These are phyloP conservation scores for Phylloporus arenicola DNA, from an alignment of 768 basidiomycete species.

Conservation along the genomic window DNA sequence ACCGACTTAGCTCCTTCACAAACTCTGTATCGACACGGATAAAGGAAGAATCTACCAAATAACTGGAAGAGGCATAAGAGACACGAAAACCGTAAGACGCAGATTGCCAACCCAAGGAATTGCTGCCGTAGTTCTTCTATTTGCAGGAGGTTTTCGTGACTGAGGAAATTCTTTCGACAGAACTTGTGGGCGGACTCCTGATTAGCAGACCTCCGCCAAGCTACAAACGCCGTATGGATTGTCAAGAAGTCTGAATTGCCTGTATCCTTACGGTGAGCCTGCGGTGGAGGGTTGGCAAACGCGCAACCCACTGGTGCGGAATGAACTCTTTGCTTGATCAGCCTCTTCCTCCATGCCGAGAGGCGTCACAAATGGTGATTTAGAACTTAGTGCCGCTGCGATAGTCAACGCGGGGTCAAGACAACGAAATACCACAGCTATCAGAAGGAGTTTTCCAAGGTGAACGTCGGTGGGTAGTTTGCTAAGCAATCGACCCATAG, in stretches of 20 bases:
- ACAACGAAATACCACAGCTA: conserved; percentile 80
- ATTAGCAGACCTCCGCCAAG: conserved; percentile 75
- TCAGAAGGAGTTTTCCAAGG: conserved; percentile 87
- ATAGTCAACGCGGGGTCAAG: conserved; percentile 96
- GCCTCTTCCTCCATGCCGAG: conserved; percentile 86
- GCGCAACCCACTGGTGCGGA: conserved; percentile 58
- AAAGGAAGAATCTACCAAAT: conserved; percentile 85
- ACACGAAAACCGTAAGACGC: conserved; percentile 1
- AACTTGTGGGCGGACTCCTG: conserved; percentile 61
- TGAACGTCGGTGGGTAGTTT: conserved; percentile 95
- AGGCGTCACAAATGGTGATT: conserved; percentile 88
- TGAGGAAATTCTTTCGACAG: conserved; percentile 75
- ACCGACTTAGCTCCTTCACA: conserved; percentile 68
- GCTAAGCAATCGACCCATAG: conserved; percentile 86
- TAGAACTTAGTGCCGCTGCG: conserved; percentile 86
- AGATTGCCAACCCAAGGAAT: conserved; percentile 53
- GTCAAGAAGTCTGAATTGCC: conserved; percentile 96
- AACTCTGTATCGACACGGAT: conserved; percentile 63
- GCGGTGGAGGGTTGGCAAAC: background rate
- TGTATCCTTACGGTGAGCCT: conserved; percentile 26
- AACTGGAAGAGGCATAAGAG: conserved; percentile 38
- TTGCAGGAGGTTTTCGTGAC: conserved; percentile 90
- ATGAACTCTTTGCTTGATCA: conserved; percentile 73
- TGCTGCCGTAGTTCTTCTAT: conserved; percentile 96
- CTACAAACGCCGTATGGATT: conserved; percentile 82